phyloP scores from a whole-genome alignment of 2,329 filamentous ascomycete species.

The Dactylella cylindrospora region DNA sequence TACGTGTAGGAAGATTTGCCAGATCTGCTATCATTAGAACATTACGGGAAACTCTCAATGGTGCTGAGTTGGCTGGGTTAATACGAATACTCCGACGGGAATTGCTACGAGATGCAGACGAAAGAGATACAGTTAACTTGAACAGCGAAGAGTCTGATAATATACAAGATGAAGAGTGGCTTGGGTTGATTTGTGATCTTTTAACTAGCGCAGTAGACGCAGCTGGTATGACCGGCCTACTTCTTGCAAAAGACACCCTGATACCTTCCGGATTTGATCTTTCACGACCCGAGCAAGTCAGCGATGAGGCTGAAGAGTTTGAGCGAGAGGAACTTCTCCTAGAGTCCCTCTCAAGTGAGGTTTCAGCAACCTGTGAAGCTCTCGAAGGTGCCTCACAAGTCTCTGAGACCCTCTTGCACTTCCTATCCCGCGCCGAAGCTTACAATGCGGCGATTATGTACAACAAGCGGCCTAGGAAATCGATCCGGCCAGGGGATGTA shows the following conservation, averaged over 20 bases:
- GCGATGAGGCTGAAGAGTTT: constrained; percentile 27
- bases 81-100: constrained; percentile 37
- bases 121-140: constrained; percentile 12
- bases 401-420: constrained; percentile 28
- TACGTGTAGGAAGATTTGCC: constrained; percentile 35
- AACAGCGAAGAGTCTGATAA: constrained; percentile 15
- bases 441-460: constrained; percentile 19
- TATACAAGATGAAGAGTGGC: constrained; percentile 38
- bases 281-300: constrained; percentile 4
- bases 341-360: constrained; percentile 36
- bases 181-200: constrained; percentile 39
- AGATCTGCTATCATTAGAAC: constrained; percentile 32
- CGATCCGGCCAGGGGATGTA: constrained; percentile 21
- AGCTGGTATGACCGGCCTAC: constrained; percentile 38
- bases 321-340: constrained; percentile 34
- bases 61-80: constrained; percentile 36
- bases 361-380: constrained; percentile 33
- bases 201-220: constrained; percentile 39
- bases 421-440: constrained; percentile 29
- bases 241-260: constrained; percentile 38
- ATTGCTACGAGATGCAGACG: constrained; percentile 31
- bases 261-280: constrained; percentile 23
- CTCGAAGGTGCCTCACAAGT: constrained; percentile 39
- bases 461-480: constrained; percentile 8
- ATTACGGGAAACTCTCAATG: constrained; percentile 28